Evolutionary conservation across 192 early-diverging fungal species (phyloP), one percentile per base, ranked within the genome.

Genomic region (Ramicandelaber brevisporus): DNA sequence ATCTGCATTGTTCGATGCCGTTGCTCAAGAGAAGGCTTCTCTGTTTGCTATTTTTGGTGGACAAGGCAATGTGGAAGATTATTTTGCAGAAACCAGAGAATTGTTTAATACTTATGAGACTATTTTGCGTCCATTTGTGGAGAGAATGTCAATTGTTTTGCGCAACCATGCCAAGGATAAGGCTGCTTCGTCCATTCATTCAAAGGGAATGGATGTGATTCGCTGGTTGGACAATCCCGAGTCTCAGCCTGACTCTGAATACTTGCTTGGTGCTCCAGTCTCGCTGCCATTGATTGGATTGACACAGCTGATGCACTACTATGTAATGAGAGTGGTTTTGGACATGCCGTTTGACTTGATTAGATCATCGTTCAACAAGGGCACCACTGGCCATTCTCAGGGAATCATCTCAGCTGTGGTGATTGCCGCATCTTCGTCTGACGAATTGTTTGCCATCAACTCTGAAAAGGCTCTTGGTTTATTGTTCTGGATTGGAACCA

Each of bases 21-120:
- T 65, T 24, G 37, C 49, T 7, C 33, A 51, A 12, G 67, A 69
- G 14, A 50, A 42, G 6, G 70, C 76, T 21, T 52, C 53, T 27
- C 41, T 76, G 19, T 70, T 82, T 41, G 79, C 83, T 20, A 65
- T 93, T 37, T 93, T 93, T 69, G 87, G 87, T 36, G 87, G 87
- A 25, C 87, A 93, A 56, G 87, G 87, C 37, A 85, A 80, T 44
- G 76, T 81, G 20, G 74, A 84, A 35, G 83, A 82, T 37, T 93
- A 85, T 64, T 84, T 93, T 65, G 68, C 77, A 44, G 87, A 93
- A 54, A 59, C 87, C 15, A 69, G 70, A 20, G 59, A 63, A 29
- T 63, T 79, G 15, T 78, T 67, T 49, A 55, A 56, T 33, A 78
- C 79, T 43, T 86, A 85, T 55, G 65, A 72, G 40, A 55, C 70